Base-by-base conservation (phyloP, 441 rosid genomes). In the Pelargonium exstipulatum region DNA sequence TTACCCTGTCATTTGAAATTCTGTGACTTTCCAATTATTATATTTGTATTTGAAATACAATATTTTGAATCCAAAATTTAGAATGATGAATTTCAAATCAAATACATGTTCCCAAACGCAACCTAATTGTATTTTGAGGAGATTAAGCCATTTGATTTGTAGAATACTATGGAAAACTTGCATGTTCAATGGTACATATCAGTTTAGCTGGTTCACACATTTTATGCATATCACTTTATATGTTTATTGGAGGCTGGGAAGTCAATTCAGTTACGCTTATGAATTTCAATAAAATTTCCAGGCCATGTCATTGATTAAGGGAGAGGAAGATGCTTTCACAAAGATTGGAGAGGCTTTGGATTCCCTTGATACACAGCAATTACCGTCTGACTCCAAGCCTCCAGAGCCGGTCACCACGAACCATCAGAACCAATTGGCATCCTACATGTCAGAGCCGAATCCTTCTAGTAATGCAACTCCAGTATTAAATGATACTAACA, bases 291-390 rank as follows among this genome's bases (percentile, higher is more conserved):
- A 37, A 37, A 18, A 9, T 57, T 20, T 57, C 68, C 87, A 96
- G 99, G 98, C 90, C 66, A 74, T 91, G 67, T 84, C 96, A 55
- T 80, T 83, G 8, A 67, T 80, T 72, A 88, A 86, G 76, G 96
- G 88, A 81, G 96, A 89, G 68, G 96, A 91, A 77, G 90, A 92
- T 84, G 85, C 84, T 66, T 87, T 65, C 71, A 69, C 32, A 71
- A 84, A 74, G 80, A 84, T 92, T 57, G 83, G 84, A 71, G 91
- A 91, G 79, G 97, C 90, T 42, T 77, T 95, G 69, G 90, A 86
- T 77, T 72, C 73, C 58, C 18, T 83, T 40, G 90, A 86, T 78
- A 78, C 65, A 73, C 81, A 49, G 67, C 92, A 77, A 57, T 67
- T 71, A 35, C 62, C 72, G 29, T 79, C 78, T 14, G 82, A 88